Evolutionary conservation across 257 asterid species (phyloP).

Genomic region (Scutellaria galericulata): DNA sequence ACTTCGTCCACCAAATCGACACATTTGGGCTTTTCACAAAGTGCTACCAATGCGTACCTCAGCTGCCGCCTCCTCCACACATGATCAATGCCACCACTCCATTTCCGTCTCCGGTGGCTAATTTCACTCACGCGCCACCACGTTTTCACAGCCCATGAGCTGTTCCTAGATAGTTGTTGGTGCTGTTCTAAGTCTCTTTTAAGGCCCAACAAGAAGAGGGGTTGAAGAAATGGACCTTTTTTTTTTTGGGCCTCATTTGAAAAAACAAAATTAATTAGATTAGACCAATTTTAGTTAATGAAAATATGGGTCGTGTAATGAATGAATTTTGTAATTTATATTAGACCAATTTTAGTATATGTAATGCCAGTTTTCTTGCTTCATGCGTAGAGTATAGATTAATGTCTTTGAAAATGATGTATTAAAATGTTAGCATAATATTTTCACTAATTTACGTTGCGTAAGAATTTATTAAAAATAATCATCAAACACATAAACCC

Average conservation of each 20-base stretch:
- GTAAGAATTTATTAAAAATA: too few species aligned
- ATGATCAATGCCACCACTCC: too few species aligned
- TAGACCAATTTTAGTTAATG: constrained; percentile 27
- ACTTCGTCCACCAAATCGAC: constrained; percentile 58
- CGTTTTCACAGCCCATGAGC: too few species aligned
- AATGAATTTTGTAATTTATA: neutral
- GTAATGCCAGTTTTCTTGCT: neutral
- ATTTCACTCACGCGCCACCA: too few species aligned
- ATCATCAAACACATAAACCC: too few species aligned
- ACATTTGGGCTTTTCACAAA: constrained; percentile 56
- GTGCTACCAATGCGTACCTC: constrained; percentile 59
- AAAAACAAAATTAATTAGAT: neutral
- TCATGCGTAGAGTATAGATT: too few species aligned
- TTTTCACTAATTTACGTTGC: too few species aligned
- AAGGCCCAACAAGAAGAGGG: neutral
- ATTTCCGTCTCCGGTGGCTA: too few species aligned
- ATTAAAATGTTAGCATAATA: too few species aligned
- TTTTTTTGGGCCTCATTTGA: neutral
- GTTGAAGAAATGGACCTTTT: neutral
- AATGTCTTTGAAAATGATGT: too few species aligned
- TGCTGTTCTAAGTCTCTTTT: neutral
- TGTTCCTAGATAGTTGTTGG: too few species aligned
- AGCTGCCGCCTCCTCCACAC: neutral
- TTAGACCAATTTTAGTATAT: neutral
- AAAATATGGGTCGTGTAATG: neutral